Evolutionary conservation across 257 asterid species (phyloP).

Genomic region (Penstemon newberryi): DNA sequence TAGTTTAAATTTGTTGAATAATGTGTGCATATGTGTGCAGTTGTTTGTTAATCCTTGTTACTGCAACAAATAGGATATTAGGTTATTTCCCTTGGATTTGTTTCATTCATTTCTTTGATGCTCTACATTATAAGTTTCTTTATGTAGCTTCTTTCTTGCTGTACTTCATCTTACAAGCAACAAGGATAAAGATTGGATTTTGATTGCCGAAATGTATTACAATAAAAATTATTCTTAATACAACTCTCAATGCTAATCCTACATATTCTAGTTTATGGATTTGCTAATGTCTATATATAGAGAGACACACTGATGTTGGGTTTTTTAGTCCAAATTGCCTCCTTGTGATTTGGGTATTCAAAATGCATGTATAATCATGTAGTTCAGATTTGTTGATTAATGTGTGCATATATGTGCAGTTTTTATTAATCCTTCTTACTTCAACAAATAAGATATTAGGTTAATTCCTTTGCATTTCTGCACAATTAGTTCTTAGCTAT

Average conservation of each 20-base stretch:
- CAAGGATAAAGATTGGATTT: neutral
- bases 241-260: neutral
- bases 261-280: neutral
- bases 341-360: neutral
- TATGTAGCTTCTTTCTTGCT: too few species aligned
- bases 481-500: constrained; percentile 10
- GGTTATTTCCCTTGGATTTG: constrained; percentile 7
- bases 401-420: neutral
- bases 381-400: neutral
- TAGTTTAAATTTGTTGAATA: neutral
- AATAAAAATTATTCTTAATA: constrained; percentile 2
- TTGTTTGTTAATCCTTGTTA: neutral
- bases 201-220: neutral
- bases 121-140: neutral
- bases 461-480: neutral
- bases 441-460: constrained; percentile 9
- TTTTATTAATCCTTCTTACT: neutral
- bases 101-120: neutral
- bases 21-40: neutral
- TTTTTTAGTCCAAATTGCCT: constrained; percentile 9
- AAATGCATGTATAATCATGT: too few species aligned
- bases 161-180: constrained; percentile 5
- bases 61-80: constrained; percentile 3
- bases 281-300: neutral
- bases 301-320: constrained; percentile 7